Base-by-base conservation (phyloP, 306 rosid genomes). In the Vigna nakashimae region DNA sequence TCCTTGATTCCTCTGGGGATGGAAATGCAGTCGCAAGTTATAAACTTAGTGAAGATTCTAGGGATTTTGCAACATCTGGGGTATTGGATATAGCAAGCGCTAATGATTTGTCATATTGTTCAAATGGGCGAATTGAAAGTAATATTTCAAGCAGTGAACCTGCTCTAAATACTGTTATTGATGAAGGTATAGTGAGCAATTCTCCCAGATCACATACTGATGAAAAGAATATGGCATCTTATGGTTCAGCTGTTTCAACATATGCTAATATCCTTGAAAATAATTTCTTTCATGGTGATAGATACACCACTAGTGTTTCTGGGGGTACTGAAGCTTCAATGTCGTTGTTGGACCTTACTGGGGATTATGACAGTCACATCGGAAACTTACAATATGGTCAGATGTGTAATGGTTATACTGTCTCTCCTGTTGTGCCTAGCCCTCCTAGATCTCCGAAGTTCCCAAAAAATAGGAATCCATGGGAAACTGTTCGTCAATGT, bases 311-410 rank as follows among this genome's bases (percentile, higher is more conserved):
- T 59, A 75, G 80, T 46, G 79, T 74, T 78, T 75, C 85, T 63
- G 69, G 76, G 59, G 80, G 68, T 65, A 58, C 79, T 76, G 89
- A 89, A 80, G 70, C 83, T 79, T 58, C 86, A 9, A 80, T 82
- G 73, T 66, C 80, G 28, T 75, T 91, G 77, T 87, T 90, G 87
- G 93, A 90, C 72, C 97, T 92, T 67, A 79, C 85, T 78, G 97
- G 94, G 50, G 91, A 92, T 83, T 87, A 88, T 78, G 91, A 90
- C 62, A 88, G 80, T 80, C 86, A 87, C 82, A 42, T 82, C 48
- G 79, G 80, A 76, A 92, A 84, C 86, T 82, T 87, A 71, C 91
- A 82, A 57, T 84, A 75, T 88, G 87, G 89, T 82, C 89, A 74
- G 62, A 40, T 51, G 75, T 86, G 87, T 80, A 83, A 83, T 49